Evolutionary conservation across 192 early-diverging fungal species (phyloP), one percentile per base, ranked within the genome.

Genomic region (Gorgonomyces haynaldii): DNA sequence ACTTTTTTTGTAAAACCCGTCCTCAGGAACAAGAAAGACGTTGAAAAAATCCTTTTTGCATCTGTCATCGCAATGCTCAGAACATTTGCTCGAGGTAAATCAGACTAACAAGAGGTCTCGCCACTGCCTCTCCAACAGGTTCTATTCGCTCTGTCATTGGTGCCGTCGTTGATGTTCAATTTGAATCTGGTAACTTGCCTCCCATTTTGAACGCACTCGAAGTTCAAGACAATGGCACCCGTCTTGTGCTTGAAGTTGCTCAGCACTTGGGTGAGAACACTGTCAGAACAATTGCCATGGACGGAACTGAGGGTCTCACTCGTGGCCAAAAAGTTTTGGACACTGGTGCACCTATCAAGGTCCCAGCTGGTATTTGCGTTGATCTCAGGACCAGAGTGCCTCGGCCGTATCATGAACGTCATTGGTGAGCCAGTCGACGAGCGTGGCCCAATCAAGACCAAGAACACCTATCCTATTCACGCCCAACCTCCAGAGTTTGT

Each of bases 271-370:
- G 92, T 46, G 89, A 96, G 69, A 91, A 91, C 85, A 90, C 88
- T 42, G 92, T 96, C 61, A 88, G 92, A 58, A 90, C 87, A 60
- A 96, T 96, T 88, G 92, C 92, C 63, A 96, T 96, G 92, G 92
- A 96, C 79, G 92, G 89, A 71, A 96, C 91, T 55, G 89, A 96
- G 67, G 86, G 92, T 81, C 82, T 96, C 45, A 83, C 87, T 64
- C 86, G 92, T 76, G 92, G 92, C 43, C 92, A 96, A 78, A 70
- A 81, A 38, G 92, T 96, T 52, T 58, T 76, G 27, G 92, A 96
- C 71, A 96, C 92, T 44, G 92, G 92, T 58, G 60, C 79, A 42
- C 89, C 92, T 54, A 96, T 96, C 72, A 79, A 66, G 32, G 79
- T 96, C 53, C 91, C 91, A 26, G 89, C 86, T 60, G 91, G 91